Base-by-base conservation (phyloP, 805 yeast species). In the Kazachstania kunashirensis region DNA sequence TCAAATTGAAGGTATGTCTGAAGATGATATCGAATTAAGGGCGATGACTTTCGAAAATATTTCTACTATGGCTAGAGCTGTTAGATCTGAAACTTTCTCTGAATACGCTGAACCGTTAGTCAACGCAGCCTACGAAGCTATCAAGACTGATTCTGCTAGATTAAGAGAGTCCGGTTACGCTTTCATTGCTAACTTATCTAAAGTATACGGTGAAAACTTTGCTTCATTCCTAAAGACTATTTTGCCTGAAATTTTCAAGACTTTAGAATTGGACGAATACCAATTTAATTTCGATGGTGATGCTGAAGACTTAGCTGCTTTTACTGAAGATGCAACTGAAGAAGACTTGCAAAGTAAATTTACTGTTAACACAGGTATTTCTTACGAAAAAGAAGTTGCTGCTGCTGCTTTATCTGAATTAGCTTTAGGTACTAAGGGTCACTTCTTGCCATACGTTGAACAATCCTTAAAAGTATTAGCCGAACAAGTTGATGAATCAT, bases 301-400 rank as follows among this genome's bases (percentile, higher is more conserved):
- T 34, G 79, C 68, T 24, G 77, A 65, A 18, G 64, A 61, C 12
- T 55, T 63, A 13, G 65, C 61, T 16, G 62, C 63, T 3, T 57
- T 62, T n/a, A 62, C 62, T 24, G 73, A 68, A 38, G 73, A 62
- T 29, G 70, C 64, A 19, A 75, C 68, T 34, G 81, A 70, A 26
- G 84, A 75, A 40, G 84, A 77, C 34, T 57, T 75, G 39, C 77
- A 72, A 43, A 80, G 80, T 52, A 80, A 81, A 44, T 68, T 84
- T 62, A 80, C 84, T 49, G 86, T 92, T 45, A 88, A 86, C 71
- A 82, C 95, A 35, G 96, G 95, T 68, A 76, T 92, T 51, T 84
- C 96, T 47, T 80, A 84, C 50, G 98, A 89, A 66, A 89, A 89
- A 65, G 96, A 88, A 65, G 84, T 85, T 47, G 95, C 95, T n/a